These are phyloP conservation scores for Pleurotus sapidus DNA, from an alignment of 768 basidiomycete species.

Conservation along the genomic window DNA sequence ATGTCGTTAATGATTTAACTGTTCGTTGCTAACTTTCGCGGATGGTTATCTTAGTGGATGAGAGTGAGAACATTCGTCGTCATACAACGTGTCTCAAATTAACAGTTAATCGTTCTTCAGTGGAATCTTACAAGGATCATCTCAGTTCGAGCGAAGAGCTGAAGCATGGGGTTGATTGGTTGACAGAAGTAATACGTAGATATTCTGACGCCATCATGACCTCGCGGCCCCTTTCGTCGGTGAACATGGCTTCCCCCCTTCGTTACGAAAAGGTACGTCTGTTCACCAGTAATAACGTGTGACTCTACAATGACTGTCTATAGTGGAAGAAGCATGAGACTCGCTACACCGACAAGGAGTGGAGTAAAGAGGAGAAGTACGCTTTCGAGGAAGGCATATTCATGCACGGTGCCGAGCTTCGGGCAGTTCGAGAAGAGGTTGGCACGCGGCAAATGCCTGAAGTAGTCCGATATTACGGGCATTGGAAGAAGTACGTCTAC, in stretches of 20 bases:
- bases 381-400: conserved; percentile 77
- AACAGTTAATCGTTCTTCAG: not conserved
- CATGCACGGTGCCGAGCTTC: conserved; percentile 76
- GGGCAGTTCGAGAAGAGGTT: conserved; percentile 74
- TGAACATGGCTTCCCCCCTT: conserved; percentile 58
- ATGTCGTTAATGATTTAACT: conserved; percentile 17
- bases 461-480: conserved; percentile 80
- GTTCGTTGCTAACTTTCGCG: conserved; percentile 16
- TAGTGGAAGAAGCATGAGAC: conserved; percentile 77
- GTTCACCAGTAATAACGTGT: not conserved
- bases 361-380: conserved; percentile 64
- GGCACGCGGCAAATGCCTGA: conserved; percentile 67
- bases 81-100: not conserved
- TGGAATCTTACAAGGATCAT: conserved; percentile 56
- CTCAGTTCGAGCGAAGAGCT: conserved; percentile 52
- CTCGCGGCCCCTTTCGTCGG: conserved; percentile 53
- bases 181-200: conserved; percentile 71
- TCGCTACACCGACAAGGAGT: conserved; percentile 66
- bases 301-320: not conserved
- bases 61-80: conserved; percentile 40
- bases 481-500: conserved; percentile 73
- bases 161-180: conserved; percentile 72
- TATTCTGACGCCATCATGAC: conserved; percentile 67
- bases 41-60: conserved; percentile 38
- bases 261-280: conserved; percentile 61